A percentile compares a stretch with the other conserved stretches of the same genome.
Conservation (phyloP, 1,139 yeast genomes). For the Pichia sp. region DNA sequence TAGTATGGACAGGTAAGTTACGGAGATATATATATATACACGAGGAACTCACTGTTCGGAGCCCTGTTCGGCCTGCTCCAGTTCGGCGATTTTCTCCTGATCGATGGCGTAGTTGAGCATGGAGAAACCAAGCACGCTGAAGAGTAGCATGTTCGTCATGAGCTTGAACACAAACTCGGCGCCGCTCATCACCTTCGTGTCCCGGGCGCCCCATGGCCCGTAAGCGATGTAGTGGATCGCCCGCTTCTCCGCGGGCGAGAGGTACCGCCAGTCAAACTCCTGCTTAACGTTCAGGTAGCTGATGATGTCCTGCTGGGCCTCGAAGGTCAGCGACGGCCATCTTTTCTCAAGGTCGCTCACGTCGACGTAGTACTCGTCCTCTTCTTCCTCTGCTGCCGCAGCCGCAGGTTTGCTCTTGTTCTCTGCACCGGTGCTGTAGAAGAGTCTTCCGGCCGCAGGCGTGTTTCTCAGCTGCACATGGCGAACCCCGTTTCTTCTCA, state of each 20-base stretch:
- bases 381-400: conserved; percentile 19
- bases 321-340: conserved; percentile 54
- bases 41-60: too few species aligned
- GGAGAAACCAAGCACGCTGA: conserved; percentile 32
- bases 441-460: background rate
- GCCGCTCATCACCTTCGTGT: conserved; percentile 22
- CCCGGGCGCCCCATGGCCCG: conserved; percentile 62
- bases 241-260: conserved; percentile 50
- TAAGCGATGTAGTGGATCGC: conserved; percentile 57
- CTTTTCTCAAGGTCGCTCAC: conserved; percentile 43
- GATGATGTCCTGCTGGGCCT: conserved; percentile 55
- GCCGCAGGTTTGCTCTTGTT: too few species aligned
- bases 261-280: conserved; percentile 56
- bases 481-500: too few species aligned
- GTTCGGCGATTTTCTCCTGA: conserved; percentile 20
- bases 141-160: conserved; percentile 30
- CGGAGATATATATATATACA: too few species aligned
- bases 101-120: conserved; percentile 30
- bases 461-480: background rate
- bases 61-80: conserved; percentile 4
- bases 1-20: too few species aligned
- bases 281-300: conserved; percentile 54
- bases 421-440: too few species aligned
- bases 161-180: conserved; percentile 32
- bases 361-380: conserved; percentile 34